Conservation (phyloP, 192 early-diverging fungal species). For the Coemansia sp. region DNA sequence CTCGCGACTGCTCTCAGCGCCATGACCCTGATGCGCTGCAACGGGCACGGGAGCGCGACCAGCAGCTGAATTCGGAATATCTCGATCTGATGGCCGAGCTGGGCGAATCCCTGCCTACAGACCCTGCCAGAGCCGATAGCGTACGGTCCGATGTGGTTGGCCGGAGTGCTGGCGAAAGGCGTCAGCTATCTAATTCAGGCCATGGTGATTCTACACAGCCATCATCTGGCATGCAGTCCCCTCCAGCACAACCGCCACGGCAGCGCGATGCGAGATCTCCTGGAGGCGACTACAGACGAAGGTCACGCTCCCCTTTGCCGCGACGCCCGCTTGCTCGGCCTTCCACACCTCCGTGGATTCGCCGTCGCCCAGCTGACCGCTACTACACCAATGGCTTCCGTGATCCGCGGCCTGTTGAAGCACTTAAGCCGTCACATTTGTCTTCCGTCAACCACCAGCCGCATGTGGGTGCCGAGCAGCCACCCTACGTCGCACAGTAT, state of each 20-base stretch:
- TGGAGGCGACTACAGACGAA: constrained; percentile 4
- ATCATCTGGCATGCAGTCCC: constrained; percentile 12
- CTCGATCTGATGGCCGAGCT: constrained; percentile 93
- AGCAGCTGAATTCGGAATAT: constrained; percentile 88
- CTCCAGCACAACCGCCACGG: constrained; percentile 26
- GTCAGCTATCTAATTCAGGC: constrained; percentile 4
- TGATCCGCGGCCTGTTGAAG: constrained; percentile 7
- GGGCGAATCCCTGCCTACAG: constrained; percentile 58
- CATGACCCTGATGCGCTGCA: constrained; percentile 79
- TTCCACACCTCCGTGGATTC: constrained; percentile 41
- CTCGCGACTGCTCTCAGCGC: constrained; percentile 86
- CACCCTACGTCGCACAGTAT: background rate
- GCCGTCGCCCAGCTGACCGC: constrained; percentile 26
- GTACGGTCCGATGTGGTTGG: background rate
- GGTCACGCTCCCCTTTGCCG: constrained; percentile 25
- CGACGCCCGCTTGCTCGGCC: constrained; percentile 24
- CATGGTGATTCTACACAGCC: background rate
- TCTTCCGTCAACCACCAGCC: too few species aligned
- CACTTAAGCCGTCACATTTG: background rate
- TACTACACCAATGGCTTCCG: constrained; percentile 18
- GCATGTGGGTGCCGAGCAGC: background rate
- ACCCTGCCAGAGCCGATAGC: background rate
- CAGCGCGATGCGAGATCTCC: constrained; percentile 23
- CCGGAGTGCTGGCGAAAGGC: background rate
- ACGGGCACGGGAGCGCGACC: constrained; percentile 73